phyloP scores from a whole-genome alignment of 108 stramenopile species.

The Nannochloropsis oceanica region DNA sequence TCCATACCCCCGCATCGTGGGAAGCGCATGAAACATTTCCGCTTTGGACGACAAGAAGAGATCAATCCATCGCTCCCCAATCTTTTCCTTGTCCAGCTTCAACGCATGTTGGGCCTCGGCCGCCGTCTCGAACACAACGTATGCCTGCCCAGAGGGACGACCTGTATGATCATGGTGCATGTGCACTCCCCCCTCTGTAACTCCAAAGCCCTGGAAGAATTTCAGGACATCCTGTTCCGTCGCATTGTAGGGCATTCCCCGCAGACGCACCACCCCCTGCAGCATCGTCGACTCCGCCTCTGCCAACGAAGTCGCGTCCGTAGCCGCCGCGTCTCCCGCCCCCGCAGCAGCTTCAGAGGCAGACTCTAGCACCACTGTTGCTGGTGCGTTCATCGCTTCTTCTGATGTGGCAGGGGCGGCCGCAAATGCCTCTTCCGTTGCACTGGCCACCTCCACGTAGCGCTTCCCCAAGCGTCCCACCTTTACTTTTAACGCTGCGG shows the following conservation, averaged over 20 bases:
- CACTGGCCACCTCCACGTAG: slow-evolving; percentile 16
- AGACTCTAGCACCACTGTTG: not conserved
- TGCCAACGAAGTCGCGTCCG: not conserved
- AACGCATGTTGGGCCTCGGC: slow-evolving; percentile 3
- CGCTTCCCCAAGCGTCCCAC: slow-evolving; percentile 10
- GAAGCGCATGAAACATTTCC: not conserved
- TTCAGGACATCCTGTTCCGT: slow-evolving; percentile 10
- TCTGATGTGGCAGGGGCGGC: not conserved
- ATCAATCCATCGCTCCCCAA: slow-evolving; percentile 28
- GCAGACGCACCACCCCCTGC: slow-evolving; percentile 21
- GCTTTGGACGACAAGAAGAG: slow-evolving; percentile 22
- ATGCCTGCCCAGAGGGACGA: slow-evolving; percentile 17
- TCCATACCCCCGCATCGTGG: not conserved
- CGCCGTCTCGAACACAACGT: slow-evolving; percentile 23
- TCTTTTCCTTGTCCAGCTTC: slow-evolving; percentile 22
- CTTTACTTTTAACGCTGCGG: slow-evolving; percentile 3
- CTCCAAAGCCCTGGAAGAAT: slow-evolving; percentile 14
- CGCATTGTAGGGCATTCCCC: slow-evolving; percentile 23
- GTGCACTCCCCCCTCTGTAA: slow-evolving; percentile 19
- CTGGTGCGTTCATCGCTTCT: not conserved
- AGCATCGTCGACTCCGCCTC: not conserved
- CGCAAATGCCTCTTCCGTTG: slow-evolving; percentile 1
- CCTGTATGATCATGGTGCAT: slow-evolving; percentile 7
- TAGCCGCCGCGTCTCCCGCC: not conserved
- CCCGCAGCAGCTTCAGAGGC: not conserved